phyloP scores from a whole-genome alignment of 2,329 filamentous ascomycete species.

The Phialocephala sp. region DNA sequence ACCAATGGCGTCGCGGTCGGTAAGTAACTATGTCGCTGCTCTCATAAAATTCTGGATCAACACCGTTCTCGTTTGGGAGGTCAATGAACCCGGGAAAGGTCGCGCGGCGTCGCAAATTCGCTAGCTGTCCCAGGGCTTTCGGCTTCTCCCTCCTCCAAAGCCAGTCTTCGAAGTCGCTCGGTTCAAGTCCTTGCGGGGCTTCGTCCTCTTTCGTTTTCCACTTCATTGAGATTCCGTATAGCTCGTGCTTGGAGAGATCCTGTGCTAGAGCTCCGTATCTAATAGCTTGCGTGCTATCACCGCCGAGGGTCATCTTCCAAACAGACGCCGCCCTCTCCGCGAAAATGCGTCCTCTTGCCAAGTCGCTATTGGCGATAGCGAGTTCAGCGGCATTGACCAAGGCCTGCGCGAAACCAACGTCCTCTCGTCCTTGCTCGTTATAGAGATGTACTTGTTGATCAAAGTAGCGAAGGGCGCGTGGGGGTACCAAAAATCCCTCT shows the following conservation, averaged over 20 bases:
- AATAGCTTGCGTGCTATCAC: constrained; percentile 26
- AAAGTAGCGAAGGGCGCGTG: constrained; percentile 29
- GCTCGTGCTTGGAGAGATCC: constrained; percentile 30
- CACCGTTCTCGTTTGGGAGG: constrained; percentile 26
- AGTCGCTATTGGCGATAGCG: constrained; percentile 39
- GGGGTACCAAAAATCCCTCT: constrained; percentile 22
- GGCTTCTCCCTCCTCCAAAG: constrained; percentile 7
- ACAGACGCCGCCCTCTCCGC: constrained; percentile 30
- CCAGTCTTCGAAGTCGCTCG: constrained; percentile 25
- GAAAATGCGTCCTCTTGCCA: constrained; percentile 43
- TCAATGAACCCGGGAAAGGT: constrained; percentile 35
- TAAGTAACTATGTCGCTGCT: constrained; percentile 19
- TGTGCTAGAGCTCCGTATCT: constrained; percentile 22
- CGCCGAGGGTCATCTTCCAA: constrained; percentile 23
- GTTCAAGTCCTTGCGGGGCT: constrained; percentile 21
- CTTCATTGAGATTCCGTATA: constrained; percentile 25
- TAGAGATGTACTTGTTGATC: constrained; percentile 41
- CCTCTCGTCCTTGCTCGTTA: constrained; percentile 35
- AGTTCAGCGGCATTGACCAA: constrained; percentile 41
- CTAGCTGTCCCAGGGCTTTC: constrained; percentile 19
- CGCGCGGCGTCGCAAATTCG: constrained; percentile 26
- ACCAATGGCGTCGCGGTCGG: constrained; percentile 30
- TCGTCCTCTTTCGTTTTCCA: constrained; percentile 32
- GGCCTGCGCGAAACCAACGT: constrained; percentile 33
- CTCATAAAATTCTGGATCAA: constrained; percentile 28